Conservation (phyloP, 148 eudicot genomes). For the Fallopia convolvulus region DNA sequence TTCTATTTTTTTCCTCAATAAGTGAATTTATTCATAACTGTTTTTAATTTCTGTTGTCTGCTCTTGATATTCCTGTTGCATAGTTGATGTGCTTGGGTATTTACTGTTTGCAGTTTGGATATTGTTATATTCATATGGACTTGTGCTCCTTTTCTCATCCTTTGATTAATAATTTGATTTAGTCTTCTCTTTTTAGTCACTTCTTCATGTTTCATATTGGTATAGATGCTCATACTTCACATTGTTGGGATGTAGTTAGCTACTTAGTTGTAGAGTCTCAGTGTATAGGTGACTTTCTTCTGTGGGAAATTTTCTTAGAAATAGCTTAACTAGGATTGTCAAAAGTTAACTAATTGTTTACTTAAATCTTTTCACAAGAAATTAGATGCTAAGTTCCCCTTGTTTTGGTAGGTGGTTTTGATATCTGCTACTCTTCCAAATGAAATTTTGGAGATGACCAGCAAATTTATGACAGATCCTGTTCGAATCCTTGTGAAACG, state of each 20-base stretch:
- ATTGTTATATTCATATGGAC: neutral
- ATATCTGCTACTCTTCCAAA: slow-evolving; percentile 98
- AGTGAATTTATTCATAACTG: neutral
- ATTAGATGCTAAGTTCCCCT: neutral
- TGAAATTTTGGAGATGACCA: slow-evolving; percentile 94
- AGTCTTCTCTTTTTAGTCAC: neutral
- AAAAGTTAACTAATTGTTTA: neutral
- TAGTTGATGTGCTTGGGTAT: neutral
- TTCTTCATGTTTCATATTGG: neutral
- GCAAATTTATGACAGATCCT: slow-evolving; percentile 97
- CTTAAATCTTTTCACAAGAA: neutral
- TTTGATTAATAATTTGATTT: too few relatives aligned
- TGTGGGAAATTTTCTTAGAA: neutral
- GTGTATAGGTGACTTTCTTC: neutral
- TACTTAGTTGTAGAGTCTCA: neutral
- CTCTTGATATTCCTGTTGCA: neutral
- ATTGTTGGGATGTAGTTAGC: neutral
- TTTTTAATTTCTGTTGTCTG: neutral
- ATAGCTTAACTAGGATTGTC: neutral
- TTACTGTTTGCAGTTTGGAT: neutral
- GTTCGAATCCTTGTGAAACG: slow-evolving; percentile 92
- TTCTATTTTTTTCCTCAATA: neutral
- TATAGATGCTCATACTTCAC: neutral
- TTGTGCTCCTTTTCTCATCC: neutral
- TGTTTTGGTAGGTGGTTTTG: slow-evolving; percentile 56